Percentiles rank a stretch among this genome's conserved stretches.
Conservation (phyloP, 139 green algal species). For the Astrephomene gubernaculifera region DNA sequence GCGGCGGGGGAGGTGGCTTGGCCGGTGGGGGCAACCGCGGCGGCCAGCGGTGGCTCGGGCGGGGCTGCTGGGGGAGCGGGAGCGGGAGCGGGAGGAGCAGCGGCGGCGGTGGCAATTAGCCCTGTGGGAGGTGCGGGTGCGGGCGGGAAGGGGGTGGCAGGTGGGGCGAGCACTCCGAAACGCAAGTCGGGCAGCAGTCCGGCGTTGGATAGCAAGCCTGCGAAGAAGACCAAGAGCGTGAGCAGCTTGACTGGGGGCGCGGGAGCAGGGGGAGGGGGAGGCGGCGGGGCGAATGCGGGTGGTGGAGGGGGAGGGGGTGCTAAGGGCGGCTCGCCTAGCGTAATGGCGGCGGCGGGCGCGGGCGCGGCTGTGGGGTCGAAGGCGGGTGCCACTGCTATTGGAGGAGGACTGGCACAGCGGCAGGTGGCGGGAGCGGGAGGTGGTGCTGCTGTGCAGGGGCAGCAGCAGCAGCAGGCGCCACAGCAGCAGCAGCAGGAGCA, state of each 20-base stretch:
- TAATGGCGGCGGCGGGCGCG: background rate
- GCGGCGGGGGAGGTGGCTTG: conserved; percentile 36
- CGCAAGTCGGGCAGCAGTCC: conserved; percentile 29
- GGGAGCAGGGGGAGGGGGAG: background rate
- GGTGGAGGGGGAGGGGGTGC: background rate
- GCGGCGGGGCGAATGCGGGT: background rate
- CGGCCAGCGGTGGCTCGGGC: background rate
- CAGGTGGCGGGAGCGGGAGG: background rate
- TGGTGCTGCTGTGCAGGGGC: background rate
- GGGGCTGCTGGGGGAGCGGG: background rate
- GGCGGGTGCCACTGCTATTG: background rate
- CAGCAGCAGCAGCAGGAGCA: conserved; percentile 3
- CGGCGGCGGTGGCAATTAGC: background rate
- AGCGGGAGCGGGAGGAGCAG: background rate
- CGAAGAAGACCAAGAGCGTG: conserved; percentile 42
- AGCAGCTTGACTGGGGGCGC: conserved; percentile 6
- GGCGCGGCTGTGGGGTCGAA: background rate
- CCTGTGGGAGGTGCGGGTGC: background rate
- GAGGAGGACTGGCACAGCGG: background rate
- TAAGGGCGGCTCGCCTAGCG: background rate
- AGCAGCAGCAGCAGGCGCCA: background rate
- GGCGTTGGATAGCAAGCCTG: background rate
- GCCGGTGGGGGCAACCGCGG: conserved; percentile 2
- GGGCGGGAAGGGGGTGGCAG: background rate
- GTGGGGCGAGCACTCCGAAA: background rate